phyloP scores from a whole-genome alignment of 176 grass and related monocot genomes.

The barley (Hordeum vulgare) region DNA sequence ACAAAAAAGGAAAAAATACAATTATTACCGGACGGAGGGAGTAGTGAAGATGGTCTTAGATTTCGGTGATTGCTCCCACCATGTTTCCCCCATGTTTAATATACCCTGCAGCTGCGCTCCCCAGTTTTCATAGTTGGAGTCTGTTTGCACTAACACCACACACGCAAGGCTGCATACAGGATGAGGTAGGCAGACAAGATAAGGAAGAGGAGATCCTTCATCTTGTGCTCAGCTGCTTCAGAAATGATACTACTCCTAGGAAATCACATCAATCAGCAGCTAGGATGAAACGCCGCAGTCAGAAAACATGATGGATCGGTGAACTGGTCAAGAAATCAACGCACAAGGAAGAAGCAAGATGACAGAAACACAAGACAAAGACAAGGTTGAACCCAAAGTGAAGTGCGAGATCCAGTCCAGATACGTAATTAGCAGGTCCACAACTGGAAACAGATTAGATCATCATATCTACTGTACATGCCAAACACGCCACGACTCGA shows the following conservation, averaged over 20 bases:
- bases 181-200: too few species aligned
- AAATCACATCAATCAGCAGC: not conserved
- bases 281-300: not conserved
- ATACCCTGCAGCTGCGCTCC: too few species aligned
- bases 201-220: not conserved
- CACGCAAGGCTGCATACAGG: not conserved
- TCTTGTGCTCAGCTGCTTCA: not conserved
- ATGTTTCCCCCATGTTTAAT: too few species aligned
- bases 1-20: too few species aligned
- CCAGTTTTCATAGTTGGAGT: too few species aligned
- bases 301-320: not conserved
- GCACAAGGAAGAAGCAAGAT: not conserved
- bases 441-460: not conserved
- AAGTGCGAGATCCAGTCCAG: not conserved
- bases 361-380: too few species aligned
- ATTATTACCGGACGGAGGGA: too few species aligned
- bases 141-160: too few species aligned
- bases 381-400: not conserved
- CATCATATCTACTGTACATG: constrained; percentile 31
- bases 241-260: not conserved
- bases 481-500: not conserved
- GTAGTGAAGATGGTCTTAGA: too few species aligned
- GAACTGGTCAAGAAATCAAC: not conserved
- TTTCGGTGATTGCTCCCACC: too few species aligned
- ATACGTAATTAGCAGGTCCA: not conserved